Evolutionary conservation across 2,329 filamentous ascomycete genomes (phyloP), one percentile per base, ranked within the genome.

Genomic region (Trichophaea hybrida): DNA sequence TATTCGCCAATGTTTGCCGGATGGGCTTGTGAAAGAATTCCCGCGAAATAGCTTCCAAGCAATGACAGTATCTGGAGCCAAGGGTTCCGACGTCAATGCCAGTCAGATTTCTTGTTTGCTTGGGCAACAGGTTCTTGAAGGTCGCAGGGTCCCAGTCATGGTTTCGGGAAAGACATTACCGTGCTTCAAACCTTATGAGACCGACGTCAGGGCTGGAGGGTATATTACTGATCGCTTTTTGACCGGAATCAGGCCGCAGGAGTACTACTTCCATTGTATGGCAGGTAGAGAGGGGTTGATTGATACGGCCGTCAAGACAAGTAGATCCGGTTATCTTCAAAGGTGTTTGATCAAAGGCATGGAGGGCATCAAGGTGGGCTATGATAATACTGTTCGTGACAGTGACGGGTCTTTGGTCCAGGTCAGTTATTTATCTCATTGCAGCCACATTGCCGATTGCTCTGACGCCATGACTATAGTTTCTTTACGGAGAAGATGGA

Each of bases 181-280:
- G 5, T 96, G 90, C 69, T 98, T 97, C 75, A 86, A 83, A 69
- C 86, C 90, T 0, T 97, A 86, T 69, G 93, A 98, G 68, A 91
- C 90, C 0, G 82, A 89, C 66, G 80, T 94, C 5, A 80, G 89
- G 67, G 93, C 93, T 55, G 90, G 90, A 69, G 93, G 93, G 15
- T 98, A 94, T 73, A 87, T 98, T 65, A 86, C 87, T 54, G 88
- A 94, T 70, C 88, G 93, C 71, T 98, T 98, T 80, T 85, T 98
- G 77, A 98, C 94, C 31, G 93, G 93, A 61, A 93, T 98, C 63
- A 83, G 91, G 58, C 93, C 93, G 4, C 93, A 98, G 70, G 94
- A 98, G 72, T 98, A 96, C 73, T 98, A 91, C 72, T 98, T 98
- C 77, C 93, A 98, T 80, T 89, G 94, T 73, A 98, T 98, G 94